phyloP scores from a whole-genome alignment of 1,139 yeast genomes.

The Geotrichum carabidarum region DNA sequence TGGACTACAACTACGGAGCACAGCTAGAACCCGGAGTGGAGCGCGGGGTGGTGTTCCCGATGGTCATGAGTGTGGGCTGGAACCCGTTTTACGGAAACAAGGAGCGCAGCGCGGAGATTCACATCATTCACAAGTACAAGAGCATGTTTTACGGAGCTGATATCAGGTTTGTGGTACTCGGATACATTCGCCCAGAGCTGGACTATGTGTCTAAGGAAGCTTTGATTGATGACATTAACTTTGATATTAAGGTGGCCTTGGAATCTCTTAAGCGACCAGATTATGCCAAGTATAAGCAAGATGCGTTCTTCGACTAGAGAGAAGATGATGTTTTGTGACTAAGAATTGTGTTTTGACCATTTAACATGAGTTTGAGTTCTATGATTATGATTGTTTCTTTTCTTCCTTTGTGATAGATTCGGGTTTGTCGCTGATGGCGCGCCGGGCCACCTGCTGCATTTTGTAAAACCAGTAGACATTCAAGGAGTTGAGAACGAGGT shows the following conservation, averaged over 20 bases:
- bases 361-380: constrained; percentile 3
- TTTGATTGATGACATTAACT: constrained; percentile 73
- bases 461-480: constrained; percentile 63
- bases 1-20: constrained; percentile 57
- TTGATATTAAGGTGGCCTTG: constrained; percentile 67
- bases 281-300: constrained; percentile 31
- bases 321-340: not conserved
- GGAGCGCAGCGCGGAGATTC: constrained; percentile 61
- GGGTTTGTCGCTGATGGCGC: constrained; percentile 5
- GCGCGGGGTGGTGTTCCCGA: constrained; percentile 53
- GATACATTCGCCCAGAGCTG: constrained; percentile 87
- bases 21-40: constrained; percentile 42
- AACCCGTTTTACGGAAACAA: constrained; percentile 86
- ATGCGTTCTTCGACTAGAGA: constrained; percentile 18
- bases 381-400: not conserved
- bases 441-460: constrained; percentile 65
- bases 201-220: constrained; percentile 85
- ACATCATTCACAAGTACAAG: constrained; percentile 69
- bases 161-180: constrained; percentile 65
- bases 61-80: constrained; percentile 95
- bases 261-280: constrained; percentile 43
- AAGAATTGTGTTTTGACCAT: too few relatives aligned
- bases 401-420: constrained; percentile 19
- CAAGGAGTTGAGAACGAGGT: constrained; percentile 58
- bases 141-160: constrained; percentile 76